These are phyloP conservation scores for Raphanus raphanistrum DNA, from an alignment of 345 rosid genomes.

Conservation along the genomic window DNA sequence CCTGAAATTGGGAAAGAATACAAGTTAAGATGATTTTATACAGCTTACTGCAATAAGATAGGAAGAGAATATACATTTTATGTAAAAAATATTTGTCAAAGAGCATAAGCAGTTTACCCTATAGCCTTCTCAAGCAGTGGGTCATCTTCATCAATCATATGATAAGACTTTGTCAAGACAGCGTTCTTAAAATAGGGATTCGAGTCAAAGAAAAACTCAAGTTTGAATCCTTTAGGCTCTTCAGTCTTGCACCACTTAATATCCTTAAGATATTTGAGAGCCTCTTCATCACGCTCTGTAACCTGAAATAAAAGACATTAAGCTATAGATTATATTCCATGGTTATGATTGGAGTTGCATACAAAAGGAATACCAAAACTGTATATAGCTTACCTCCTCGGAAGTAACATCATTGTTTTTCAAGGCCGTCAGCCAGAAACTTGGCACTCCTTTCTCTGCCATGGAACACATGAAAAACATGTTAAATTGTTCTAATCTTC, in stretches of 20 bases:
- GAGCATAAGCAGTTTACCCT: slow-evolving; percentile 51
- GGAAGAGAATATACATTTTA: not conserved
- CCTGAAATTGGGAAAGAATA: slow-evolving; percentile 37
- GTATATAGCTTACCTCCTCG: slow-evolving; percentile 59
- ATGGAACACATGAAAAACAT: not conserved
- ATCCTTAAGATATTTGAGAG: slow-evolving; percentile 75
- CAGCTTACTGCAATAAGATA: slow-evolving; percentile 2
- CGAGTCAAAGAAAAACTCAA: slow-evolving; percentile 75
- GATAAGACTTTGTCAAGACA: slow-evolving; percentile 80
- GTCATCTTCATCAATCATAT: slow-evolving; percentile 94
- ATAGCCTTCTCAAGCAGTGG: slow-evolving; percentile 88
- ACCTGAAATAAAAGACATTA: slow-evolving; percentile 45
- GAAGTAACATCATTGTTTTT: slow-evolving; percentile 74
- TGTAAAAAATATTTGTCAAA: not conserved
- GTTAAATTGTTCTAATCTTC: not conserved
- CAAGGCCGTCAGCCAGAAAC: slow-evolving; percentile 84
- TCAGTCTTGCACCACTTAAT: slow-evolving; percentile 75
- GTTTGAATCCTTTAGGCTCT: slow-evolving; percentile 92
- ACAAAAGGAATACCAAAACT: not conserved
- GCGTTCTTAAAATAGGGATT: slow-evolving; percentile 80
- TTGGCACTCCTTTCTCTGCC: slow-evolving; percentile 91
- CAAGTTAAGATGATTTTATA: not conserved
- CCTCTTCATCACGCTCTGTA: slow-evolving; percentile 84
- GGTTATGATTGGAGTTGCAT: not conserved
- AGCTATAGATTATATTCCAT: not conserved